A percentile compares a stretch with the other conserved stretches of the same genome.
phyloP scores from a whole-genome alignment of 2,329 filamentous ascomycete genomes.

The Helotiales sp. region DNA sequence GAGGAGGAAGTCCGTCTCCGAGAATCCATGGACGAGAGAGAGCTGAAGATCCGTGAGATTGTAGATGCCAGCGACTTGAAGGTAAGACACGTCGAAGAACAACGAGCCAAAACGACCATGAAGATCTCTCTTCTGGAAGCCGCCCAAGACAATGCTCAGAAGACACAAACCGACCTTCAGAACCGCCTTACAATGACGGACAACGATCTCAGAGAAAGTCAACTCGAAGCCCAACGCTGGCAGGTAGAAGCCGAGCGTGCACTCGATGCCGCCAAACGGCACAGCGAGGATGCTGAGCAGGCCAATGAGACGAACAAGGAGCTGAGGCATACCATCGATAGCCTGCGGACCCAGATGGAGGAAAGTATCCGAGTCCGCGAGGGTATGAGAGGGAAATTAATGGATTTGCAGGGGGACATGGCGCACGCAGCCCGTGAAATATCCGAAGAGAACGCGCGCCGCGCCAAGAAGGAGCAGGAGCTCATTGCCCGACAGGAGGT shows the following conservation, averaged over 20 bases:
- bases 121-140: conserved; percentile 71
- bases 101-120: conserved; percentile 60
- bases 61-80: conserved; percentile 73
- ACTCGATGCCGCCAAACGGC: conserved; percentile 67
- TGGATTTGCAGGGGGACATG: conserved; percentile 88
- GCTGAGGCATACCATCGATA: conserved; percentile 74
- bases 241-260: conserved; percentile 65
- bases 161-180: conserved; percentile 59
- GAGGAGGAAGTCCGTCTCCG: conserved; percentile 74
- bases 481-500: conserved; percentile 80
- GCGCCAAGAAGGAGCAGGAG: conserved; percentile 79
- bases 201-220: conserved; percentile 58
- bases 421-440: conserved; percentile 77
- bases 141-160: conserved; percentile 62
- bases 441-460: conserved; percentile 79
- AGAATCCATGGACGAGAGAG: conserved; percentile 69
- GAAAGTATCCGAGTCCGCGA: conserved; percentile 87
- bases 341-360: conserved; percentile 77
- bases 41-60: conserved; percentile 68
- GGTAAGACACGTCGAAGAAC: conserved; percentile 64
- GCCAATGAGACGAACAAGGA: conserved; percentile 69
- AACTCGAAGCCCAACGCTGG: conserved; percentile 65
- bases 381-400: conserved; percentile 81
- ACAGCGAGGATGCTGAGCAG: conserved; percentile 62
- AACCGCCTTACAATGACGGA: conserved; percentile 61